Evolutionary conservation across 257 asterid genomes (phyloP).

Genomic region (Nyctanthes arbortristis): DNA sequence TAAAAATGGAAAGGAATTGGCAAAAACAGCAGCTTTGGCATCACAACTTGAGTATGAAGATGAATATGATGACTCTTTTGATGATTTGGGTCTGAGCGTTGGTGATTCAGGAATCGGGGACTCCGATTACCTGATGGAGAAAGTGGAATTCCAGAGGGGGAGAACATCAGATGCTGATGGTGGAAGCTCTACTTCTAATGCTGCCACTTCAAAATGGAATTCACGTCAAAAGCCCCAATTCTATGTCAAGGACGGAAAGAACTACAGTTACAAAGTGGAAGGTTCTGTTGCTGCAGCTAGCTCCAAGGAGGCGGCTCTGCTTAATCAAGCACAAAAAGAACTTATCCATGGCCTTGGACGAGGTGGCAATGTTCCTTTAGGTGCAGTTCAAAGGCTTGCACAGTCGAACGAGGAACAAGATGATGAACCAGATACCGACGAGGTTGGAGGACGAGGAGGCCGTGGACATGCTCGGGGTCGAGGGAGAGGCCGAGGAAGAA

Average conservation of each 20-base stretch:
- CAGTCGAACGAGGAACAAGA: constrained; percentile 39
- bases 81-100: constrained; percentile 84
- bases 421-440: constrained; percentile 31
- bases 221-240: constrained; percentile 76
- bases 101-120: constrained; percentile 77
- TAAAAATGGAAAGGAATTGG: constrained; percentile 45
- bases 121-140: constrained; percentile 42
- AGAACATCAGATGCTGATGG: constrained; percentile 33
- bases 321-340: constrained; percentile 68
- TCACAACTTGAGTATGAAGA: constrained; percentile 92
- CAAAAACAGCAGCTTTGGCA: constrained; percentile 68
- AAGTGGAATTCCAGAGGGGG: constrained; percentile 30
- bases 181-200: constrained; percentile 40
- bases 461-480: constrained; percentile 40
- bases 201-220: constrained; percentile 58
- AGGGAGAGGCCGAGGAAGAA: constrained; percentile 67
- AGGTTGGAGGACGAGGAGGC: constrained; percentile 35
- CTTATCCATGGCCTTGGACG: constrained; percentile 79
- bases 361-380: constrained; percentile 86
- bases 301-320: constrained; percentile 64
- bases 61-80: constrained; percentile 96
- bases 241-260: constrained; percentile 93
- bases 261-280: constrained; percentile 87
- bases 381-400: constrained; percentile 46
- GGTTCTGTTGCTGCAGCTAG: constrained; percentile 81